These are phyloP conservation scores for carrot (Daucus carota) DNA, from an alignment of 129 eudicot genomes.

Conservation along the genomic window DNA sequence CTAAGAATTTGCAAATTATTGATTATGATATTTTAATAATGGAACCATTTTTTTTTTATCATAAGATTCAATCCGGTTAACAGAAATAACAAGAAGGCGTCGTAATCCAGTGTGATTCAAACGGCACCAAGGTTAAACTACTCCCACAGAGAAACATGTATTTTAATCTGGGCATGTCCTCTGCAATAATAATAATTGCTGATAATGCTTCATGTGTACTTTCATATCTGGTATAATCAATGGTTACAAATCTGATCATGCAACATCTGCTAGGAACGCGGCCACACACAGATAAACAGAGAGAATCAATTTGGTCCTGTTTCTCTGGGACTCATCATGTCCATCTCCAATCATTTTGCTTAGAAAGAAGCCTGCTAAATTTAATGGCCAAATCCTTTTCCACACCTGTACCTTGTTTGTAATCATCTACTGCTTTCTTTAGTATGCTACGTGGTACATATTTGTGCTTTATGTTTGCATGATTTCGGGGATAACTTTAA, in stretches of 20 bases:
- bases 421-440: not conserved
- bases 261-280: not conserved
- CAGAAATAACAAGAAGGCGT: too few relatives aligned
- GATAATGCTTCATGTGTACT: not conserved
- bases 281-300: not conserved
- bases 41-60: too few relatives aligned
- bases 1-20: too few relatives aligned
- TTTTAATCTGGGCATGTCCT: not conserved
- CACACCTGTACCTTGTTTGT: slow-evolving; percentile 3
- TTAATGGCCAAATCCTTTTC: not conserved
- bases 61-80: too few relatives aligned
- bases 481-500: too few relatives aligned
- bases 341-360: not conserved
- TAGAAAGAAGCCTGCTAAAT: not conserved
- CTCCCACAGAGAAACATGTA: too few relatives aligned
- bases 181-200: not conserved
- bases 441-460: too few relatives aligned
- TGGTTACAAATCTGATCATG: not conserved
- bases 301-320: not conserved
- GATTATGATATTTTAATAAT: too few relatives aligned
- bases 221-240: not conserved
- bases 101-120: too few relatives aligned
- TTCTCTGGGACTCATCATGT: not conserved
- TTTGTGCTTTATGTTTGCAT: too few relatives aligned
- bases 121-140: too few relatives aligned